phyloP scores from a whole-genome alignment of 257 asterid species.

The Solanum chilense region DNA sequence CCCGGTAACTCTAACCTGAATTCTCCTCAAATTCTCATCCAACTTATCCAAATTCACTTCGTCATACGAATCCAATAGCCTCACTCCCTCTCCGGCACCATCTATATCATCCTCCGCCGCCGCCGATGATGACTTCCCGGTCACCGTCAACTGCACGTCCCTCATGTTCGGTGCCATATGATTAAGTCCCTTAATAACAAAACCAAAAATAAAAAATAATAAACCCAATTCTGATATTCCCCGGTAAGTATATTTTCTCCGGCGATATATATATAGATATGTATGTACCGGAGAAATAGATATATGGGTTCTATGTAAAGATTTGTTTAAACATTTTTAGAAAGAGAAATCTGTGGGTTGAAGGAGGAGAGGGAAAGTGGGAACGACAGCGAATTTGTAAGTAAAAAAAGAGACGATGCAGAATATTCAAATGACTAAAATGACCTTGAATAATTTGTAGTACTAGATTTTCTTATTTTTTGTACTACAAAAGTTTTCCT shows the following conservation, averaged over 20 bases:
- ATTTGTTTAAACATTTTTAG: background rate
- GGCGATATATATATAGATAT: background rate
- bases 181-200: background rate
- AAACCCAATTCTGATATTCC: background rate
- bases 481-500: slow-evolving; percentile 24
- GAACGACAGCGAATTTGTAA: slow-evolving; percentile 32
- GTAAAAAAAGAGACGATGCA: slow-evolving; percentile 6
- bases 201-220: background rate
- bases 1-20: slow-evolving; percentile 80
- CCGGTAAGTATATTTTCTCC: background rate
- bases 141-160: slow-evolving; percentile 60
- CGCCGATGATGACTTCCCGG: slow-evolving; percentile 9
- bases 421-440: slow-evolving; percentile 1
- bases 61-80: slow-evolving; percentile 53
- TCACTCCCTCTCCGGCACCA: slow-evolving; percentile 47
- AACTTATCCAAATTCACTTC: slow-evolving; percentile 16
- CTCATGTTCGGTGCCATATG: slow-evolving; percentile 48
- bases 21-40: slow-evolving; percentile 35
- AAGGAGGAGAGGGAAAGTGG: slow-evolving; percentile 6
- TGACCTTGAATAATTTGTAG: slow-evolving; percentile 22
- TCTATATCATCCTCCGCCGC: slow-evolving; percentile 11
- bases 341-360: slow-evolving; percentile 21
- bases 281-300: slow-evolving; percentile 2
- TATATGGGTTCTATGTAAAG: background rate
- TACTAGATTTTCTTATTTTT: slow-evolving; percentile 3